Percentiles rank a stretch among this genome's conserved stretches.
These are phyloP conservation scores for Dimocarpus longan DNA, from an alignment of 345 rosid species.

Conservation along the genomic window DNA sequence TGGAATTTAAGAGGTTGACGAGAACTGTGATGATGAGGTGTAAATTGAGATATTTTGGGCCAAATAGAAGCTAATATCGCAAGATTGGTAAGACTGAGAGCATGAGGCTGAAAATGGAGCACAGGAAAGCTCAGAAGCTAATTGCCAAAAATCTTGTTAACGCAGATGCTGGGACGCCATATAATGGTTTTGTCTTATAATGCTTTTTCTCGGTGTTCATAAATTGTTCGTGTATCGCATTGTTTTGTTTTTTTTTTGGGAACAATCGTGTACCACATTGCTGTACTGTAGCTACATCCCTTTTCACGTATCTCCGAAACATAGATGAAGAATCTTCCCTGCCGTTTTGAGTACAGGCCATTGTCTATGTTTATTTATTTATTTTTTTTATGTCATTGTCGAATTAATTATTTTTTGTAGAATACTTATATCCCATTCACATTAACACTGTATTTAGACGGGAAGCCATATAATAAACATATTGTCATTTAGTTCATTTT, in stretches of 20 bases:
- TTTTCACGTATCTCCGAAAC: too few relatives aligned
- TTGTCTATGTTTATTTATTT: too few relatives aligned
- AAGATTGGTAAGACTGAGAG: conserved; percentile 1
- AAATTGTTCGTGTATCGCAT: not conserved
- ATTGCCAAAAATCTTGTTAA: not conserved
- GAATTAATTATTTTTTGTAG: too few relatives aligned
- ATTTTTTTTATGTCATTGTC: too few relatives aligned
- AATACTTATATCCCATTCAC: too few relatives aligned
- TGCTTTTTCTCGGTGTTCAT: not conserved
- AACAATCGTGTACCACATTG: not conserved
- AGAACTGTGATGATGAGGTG: not conserved
- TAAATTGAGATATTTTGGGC: not conserved
- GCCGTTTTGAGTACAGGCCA: too few relatives aligned
- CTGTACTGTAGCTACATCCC: too few relatives aligned
- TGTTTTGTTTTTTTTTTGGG: too few relatives aligned
- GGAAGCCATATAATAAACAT: too few relatives aligned
- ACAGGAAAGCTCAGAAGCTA: conserved; percentile 2
- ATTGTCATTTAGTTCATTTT: too few relatives aligned
- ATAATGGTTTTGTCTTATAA: not conserved
- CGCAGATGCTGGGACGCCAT: not conserved
- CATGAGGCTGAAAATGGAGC: not conserved
- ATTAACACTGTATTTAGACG: too few relatives aligned
- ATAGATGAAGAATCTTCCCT: too few relatives aligned
- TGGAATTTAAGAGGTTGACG: not conserved
- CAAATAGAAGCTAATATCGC: not conserved